Conservation (phyloP, 2,329 filamentous ascomycete species). For the Fusarium hostae region DNA sequence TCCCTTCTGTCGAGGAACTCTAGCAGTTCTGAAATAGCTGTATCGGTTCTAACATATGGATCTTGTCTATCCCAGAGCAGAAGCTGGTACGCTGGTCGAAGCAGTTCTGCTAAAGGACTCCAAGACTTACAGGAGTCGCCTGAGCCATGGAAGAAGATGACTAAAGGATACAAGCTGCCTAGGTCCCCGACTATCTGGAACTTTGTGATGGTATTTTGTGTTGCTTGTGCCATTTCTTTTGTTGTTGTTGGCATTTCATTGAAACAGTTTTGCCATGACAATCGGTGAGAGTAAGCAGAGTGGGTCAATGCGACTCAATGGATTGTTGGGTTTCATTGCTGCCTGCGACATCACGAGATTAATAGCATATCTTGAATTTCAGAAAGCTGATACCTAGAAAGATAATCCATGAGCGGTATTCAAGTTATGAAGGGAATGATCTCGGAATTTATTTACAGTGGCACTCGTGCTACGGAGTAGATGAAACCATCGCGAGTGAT, state of each 20-base stretch:
- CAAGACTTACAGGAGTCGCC: conserved; percentile 36
- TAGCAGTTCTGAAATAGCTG: neutral
- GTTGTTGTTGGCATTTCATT: neutral
- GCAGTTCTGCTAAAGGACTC: conserved; percentile 9
- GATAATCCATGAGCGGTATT: neutral
- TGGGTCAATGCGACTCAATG: neutral
- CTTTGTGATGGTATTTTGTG: neutral
- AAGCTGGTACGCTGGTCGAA: conserved; percentile 8
- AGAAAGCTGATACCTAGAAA: neutral
- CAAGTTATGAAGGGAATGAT: accelerated
- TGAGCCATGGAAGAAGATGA: conserved; percentile 39
- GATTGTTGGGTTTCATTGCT: neutral
- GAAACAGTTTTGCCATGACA: neutral
- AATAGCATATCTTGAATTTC: neutral
- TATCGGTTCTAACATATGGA: neutral
- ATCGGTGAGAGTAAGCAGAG: neutral
- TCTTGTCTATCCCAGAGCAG: conserved; percentile 29
- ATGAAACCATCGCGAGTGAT: neutral
- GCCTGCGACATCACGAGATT: neutral
- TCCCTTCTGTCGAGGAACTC: neutral
- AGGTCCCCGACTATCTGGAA: neutral
- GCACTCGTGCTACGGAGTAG: accelerated
- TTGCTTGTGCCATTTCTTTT: neutral
- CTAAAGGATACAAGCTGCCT: neutral
- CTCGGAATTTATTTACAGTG: accelerated